phyloP scores from a whole-genome alignment of 179 eudicot genomes.

The Corrigiola litoralis region DNA sequence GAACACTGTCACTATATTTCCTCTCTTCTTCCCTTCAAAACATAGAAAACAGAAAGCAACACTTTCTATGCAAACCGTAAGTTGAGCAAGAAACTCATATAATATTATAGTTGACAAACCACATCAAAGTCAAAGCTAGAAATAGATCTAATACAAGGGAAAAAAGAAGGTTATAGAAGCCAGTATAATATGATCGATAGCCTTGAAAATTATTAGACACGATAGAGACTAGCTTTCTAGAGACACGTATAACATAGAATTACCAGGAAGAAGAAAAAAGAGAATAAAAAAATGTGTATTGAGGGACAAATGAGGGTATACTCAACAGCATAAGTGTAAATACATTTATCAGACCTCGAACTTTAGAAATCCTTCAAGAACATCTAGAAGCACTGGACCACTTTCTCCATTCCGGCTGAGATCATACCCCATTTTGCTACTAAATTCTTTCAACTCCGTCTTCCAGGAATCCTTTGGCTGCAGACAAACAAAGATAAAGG shows the following conservation, averaged over 20 bases:
- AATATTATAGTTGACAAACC: neutral
- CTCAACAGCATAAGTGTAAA: neutral
- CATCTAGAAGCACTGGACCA: constrained; percentile 86
- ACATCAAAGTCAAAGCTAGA: neutral
- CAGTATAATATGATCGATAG: too few relatives aligned
- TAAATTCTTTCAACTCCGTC: constrained; percentile 86
- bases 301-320: neutral
- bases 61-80: neutral
- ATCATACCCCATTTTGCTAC: constrained; percentile 87
- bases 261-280: neutral
- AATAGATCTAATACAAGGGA: neutral
- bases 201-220: neutral
- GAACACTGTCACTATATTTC: neutral
- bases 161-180: too few relatives aligned
- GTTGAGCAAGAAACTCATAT: neutral
- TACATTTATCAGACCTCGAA: constrained; percentile 56
- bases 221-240: neutral
- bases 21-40: neutral
- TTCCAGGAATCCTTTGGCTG: constrained; percentile 96
- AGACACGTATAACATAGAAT: neutral
- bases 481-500: constrained; percentile 12
- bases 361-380: constrained; percentile 94
- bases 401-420: constrained; percentile 82
- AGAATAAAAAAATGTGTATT: neutral
- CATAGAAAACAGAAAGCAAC: neutral